Evolutionary conservation across 2,329 filamentous ascomycete species (phyloP), one percentile per base, ranked within the genome.

Genomic region (Calonectria leucothoes): DNA sequence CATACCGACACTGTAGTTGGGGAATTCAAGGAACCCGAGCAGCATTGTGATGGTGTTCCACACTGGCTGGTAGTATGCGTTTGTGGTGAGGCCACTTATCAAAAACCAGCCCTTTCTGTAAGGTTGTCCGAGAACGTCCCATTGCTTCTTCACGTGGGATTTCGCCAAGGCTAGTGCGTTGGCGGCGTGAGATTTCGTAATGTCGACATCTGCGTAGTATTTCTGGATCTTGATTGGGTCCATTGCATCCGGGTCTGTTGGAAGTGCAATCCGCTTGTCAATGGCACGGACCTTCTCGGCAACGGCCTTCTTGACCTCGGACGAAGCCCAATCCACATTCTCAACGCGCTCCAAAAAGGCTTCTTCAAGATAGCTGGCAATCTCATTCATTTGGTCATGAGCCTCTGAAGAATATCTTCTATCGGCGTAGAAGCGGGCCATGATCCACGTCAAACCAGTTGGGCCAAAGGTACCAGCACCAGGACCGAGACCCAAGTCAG

Each of bases 381-480:
- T 92, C 69, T 91, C 88, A 72, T 94, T 91, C 25, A 92, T 92
- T 61, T 94, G 90, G 4, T 90, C 84, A 80, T 94, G 93, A 0
- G 92, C 92, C 25, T 91, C 89, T 17, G 92, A 88, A 0, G 92
- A 91, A 79, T 94, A 95, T 1, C 92, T 89, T 64, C 90, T 91
- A 74, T 94, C 89, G 2, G 94, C 87, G 75, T 92, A 95, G 84
- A 94, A 94, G 31, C 92, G 90, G 79, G 92, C 93, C 20, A 94
- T 84, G 63, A 93, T 92, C 92, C 93, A 94, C 3, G 89, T 89
- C 29, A 94, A 81, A 7, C 89, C 88, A 31, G 55, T 65, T 20
- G 72, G 72, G 15, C 74, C 55, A 25, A 72, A 27, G 5, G 55
- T 20, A 5, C 29, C 39, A 8, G 35, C 4, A 3, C 25, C 27